Evolutionary conservation across 2,329 filamentous ascomycete genomes (phyloP).

Genomic region (Aspergillus pseudoviridinutans): DNA sequence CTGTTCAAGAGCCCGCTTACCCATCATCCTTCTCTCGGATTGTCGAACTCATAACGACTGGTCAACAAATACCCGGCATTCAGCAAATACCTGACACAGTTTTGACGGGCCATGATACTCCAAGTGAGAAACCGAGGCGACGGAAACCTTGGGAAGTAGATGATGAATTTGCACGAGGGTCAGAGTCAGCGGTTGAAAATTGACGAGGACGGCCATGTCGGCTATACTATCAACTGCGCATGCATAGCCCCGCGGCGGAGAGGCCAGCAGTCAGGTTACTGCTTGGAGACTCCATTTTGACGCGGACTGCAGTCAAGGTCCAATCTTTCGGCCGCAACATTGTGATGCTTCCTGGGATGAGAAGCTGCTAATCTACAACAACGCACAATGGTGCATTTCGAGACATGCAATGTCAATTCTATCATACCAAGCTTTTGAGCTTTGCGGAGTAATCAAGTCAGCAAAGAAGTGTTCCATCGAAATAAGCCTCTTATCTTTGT

Average conservation of each 20-base stretch:
- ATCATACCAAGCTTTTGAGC: background rate
- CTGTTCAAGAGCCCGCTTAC: constrained; percentile 61
- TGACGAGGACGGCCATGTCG: background rate
- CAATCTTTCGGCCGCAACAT: background rate
- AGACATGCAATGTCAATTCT: background rate
- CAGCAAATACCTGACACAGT: constrained; percentile 80
- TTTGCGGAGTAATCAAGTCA: background rate
- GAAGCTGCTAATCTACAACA: background rate
- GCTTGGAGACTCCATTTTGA: background rate
- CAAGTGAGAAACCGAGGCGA: constrained; percentile 50
- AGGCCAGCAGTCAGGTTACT: background rate
- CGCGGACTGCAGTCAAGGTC: background rate
- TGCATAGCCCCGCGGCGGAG: background rate
- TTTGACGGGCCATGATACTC: constrained; percentile 63
- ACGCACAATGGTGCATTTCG: constrained; percentile 7
- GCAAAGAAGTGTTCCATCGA: background rate
- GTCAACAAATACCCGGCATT: constrained; percentile 81
- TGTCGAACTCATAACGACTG: constrained; percentile 76
- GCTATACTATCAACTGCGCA: background rate
- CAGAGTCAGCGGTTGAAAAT: background rate
- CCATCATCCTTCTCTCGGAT: constrained; percentile 82
- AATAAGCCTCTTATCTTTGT: background rate
- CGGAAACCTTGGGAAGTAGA: constrained; percentile 79
- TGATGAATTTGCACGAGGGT: constrained; percentile 14
- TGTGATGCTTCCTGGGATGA: background rate